Evolutionary conservation across 768 basidiomycete species (phyloP).

Genomic region (Mycena vitilis): DNA sequence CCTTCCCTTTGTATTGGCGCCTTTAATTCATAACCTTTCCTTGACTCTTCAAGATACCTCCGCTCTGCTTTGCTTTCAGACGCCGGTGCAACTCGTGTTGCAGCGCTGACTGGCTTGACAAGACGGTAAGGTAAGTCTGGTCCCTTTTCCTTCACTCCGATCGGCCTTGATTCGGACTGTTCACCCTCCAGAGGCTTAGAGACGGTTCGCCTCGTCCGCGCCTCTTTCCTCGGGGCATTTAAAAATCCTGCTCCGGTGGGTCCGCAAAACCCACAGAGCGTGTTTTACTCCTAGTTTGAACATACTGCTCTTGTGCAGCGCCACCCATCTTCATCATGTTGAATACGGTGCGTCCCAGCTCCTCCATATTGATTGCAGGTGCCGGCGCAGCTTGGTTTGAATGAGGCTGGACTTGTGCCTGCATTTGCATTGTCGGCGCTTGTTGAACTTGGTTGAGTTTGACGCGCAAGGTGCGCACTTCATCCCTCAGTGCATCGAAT

Average conservation of each 20-base stretch:
- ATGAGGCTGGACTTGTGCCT: too few relatives aligned
- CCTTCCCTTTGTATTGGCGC: slow-evolving; percentile 7
- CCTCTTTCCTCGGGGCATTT: slow-evolving; percentile 10
- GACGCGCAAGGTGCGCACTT: neutral
- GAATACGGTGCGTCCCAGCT: neutral
- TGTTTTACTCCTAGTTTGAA: slow-evolving; percentile 1
- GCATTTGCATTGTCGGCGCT: neutral
- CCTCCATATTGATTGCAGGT: neutral
- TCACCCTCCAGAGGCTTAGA: slow-evolving; percentile 10
- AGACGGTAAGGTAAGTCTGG: slow-evolving; percentile 8
- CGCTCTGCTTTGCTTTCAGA: neutral
- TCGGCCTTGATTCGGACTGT: too few relatives aligned
- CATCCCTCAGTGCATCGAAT: neutral
- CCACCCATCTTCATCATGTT: neutral
- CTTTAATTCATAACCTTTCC: slow-evolving; percentile 9
- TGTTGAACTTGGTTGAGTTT: slow-evolving; percentile 9
- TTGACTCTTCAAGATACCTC: neutral
- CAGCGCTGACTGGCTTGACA: slow-evolving; percentile 1
- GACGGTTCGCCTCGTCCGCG: neutral
- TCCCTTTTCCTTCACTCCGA: neutral
- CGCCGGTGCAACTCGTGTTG: slow-evolving; percentile 13
- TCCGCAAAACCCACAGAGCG: neutral
- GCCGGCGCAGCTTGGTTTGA: neutral
- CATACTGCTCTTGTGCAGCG: neutral
- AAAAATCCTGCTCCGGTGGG: slow-evolving; percentile 15